Percentiles rank a stretch among this genome's conserved stretches.
These are phyloP conservation scores for Penstemon eatonii DNA, from an alignment of 257 asterid genomes.

Conservation along the genomic window DNA sequence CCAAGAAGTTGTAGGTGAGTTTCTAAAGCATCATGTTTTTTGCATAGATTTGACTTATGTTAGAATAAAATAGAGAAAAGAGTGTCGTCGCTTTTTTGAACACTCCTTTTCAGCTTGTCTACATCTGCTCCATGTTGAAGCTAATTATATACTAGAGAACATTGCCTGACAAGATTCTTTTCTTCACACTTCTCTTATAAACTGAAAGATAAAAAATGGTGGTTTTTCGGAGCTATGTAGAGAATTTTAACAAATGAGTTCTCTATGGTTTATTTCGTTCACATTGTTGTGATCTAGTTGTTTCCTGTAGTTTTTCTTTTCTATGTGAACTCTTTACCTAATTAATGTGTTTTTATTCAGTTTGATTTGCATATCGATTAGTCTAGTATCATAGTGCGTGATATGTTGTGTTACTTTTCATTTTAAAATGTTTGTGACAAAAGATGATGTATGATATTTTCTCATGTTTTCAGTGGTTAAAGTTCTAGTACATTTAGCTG, in stretches of 20 bases:
- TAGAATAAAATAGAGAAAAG: background rate
- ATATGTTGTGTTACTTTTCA: too few species aligned
- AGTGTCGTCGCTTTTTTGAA: conserved; percentile 16
- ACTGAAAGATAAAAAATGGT: background rate
- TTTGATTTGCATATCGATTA: too few species aligned
- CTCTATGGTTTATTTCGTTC: background rate
- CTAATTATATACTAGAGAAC: conserved; percentile 1
- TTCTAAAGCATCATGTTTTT: conserved; percentile 29
- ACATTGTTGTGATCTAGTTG: background rate
- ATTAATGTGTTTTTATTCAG: too few species aligned
- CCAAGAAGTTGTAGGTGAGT: conserved; percentile 90
- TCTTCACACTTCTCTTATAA: conserved; percentile 7
- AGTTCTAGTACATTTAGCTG: too few species aligned
- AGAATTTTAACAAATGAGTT: background rate
- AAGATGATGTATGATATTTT: too few species aligned
- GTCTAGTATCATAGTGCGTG: too few species aligned
- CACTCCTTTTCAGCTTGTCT: conserved; percentile 9
- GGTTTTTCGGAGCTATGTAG: background rate
- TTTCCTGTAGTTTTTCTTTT: background rate
- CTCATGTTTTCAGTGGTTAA: too few species aligned
- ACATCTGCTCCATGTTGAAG: conserved; percentile 12
- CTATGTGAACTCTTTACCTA: too few species aligned
- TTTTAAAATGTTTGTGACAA: too few species aligned
- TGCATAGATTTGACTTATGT: conserved; percentile 13
- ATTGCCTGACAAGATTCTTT: background rate